phyloP scores from a whole-genome alignment of 768 basidiomycete species.

The Pleurotus tuoliensis region DNA sequence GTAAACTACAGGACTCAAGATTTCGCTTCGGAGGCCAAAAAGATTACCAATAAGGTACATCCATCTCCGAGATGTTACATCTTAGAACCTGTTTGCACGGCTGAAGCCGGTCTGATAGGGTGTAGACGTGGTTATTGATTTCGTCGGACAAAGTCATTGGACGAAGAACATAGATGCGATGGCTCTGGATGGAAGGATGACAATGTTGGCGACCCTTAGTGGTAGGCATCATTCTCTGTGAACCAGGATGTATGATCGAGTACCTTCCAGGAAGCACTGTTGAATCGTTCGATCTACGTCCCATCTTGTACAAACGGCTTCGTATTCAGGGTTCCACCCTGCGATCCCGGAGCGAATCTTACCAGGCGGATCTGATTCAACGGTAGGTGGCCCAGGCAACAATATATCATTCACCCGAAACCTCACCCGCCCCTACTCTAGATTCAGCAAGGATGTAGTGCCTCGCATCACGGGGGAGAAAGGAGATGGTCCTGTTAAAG shows the following conservation, averaged over 20 bases:
- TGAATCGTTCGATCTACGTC: slow-evolving; percentile 50
- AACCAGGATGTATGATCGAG: background rate
- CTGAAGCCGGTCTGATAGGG: slow-evolving; percentile 47
- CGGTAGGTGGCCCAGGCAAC: slow-evolving; percentile 33
- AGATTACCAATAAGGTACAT: slow-evolving; percentile 39
- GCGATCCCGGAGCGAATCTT: slow-evolving; percentile 66
- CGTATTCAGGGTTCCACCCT: slow-evolving; percentile 87
- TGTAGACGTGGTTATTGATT: slow-evolving; percentile 82
- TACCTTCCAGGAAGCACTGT: slow-evolving; percentile 39
- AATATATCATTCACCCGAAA: background rate
- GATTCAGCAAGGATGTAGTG: slow-evolving; percentile 55
- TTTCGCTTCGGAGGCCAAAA: slow-evolving; percentile 71
- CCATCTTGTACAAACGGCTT: slow-evolving; percentile 80
- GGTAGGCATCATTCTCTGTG: slow-evolving; percentile 36
- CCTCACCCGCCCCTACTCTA: slow-evolving; percentile 15
- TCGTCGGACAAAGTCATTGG: slow-evolving; percentile 76
- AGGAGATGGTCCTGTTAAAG: slow-evolving; percentile 59
- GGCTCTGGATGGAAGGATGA: slow-evolving; percentile 74
- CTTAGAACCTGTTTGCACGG: no score
- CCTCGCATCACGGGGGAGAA: slow-evolving; percentile 52
- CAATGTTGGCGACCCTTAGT: slow-evolving; percentile 58
- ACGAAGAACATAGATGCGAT: slow-evolving; percentile 66
- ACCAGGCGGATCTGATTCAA: slow-evolving; percentile 70
- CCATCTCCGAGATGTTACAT: background rate
- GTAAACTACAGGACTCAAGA: slow-evolving; percentile 85